These are phyloP conservation scores for Aaosphaeria pasadenensis DNA, from an alignment of 2,329 filamentous ascomycete genomes.

Conservation along the genomic window DNA sequence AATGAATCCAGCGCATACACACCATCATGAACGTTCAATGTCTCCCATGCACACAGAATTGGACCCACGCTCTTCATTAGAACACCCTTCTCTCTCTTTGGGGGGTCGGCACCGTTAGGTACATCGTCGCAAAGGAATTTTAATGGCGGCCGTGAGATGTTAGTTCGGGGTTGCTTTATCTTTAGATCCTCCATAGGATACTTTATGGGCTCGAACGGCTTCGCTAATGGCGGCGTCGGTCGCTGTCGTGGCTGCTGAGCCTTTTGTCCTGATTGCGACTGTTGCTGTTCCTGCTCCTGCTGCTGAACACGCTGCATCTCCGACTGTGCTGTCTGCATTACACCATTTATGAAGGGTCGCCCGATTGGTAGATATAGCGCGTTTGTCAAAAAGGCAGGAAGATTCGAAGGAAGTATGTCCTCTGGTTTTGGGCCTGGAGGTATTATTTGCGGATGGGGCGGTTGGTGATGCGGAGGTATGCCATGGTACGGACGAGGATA, in stretches of 20 bases:
- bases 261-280: conserved; percentile 35
- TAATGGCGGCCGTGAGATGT: conserved; percentile 66
- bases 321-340: conserved; percentile 20
- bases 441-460: not conserved
- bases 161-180: conserved; percentile 64
- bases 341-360: conserved; percentile 16
- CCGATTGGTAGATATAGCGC: conserved; percentile 14
- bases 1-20: conserved; percentile 94
- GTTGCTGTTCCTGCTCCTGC: conserved; percentile 43
- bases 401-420: not conserved
- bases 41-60: conserved; percentile 91
- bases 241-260: conserved; percentile 45
- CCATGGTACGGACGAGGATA: conserved; percentile 1
- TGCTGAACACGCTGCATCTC: too few species aligned
- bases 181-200: conserved; percentile 96
- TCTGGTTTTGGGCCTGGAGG: not conserved
- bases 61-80: conserved; percentile 82
- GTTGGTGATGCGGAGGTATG: not conserved
- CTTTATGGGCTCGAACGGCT: conserved; percentile 62
- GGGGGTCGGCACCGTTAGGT: conserved; percentile 36
- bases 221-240: conserved; percentile 54
- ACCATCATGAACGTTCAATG: conserved; percentile 95
- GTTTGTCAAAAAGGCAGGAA: conserved; percentile 10
- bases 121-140: conserved; percentile 71
- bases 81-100: conserved; percentile 52